Percentiles rank a stretch among this genome's conserved stretches.
phyloP scores from a whole-genome alignment of 2,329 filamentous ascomycete genomes.

The Beauveria bassiana region DNA sequence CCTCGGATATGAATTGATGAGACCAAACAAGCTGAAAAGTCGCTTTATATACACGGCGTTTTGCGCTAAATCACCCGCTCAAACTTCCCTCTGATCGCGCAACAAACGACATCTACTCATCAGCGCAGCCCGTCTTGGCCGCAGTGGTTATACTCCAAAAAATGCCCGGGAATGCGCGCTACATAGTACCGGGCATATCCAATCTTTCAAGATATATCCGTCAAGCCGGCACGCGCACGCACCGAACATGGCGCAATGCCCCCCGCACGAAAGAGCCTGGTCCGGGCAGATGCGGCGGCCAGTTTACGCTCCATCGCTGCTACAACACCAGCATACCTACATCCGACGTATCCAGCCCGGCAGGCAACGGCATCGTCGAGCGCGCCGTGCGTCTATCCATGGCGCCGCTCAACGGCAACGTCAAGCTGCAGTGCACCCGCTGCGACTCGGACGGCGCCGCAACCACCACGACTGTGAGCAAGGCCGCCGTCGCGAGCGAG shows the following conservation, averaged over 20 bases:
- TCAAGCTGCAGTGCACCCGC: conserved; percentile 6
- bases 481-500: conserved; percentile 10
- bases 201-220: neutral
- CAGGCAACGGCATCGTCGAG: neutral
- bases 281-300: neutral
- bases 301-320: neutral
- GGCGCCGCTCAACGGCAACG: conserved; percentile 8
- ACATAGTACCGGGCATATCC: neutral
- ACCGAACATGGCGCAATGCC: neutral
- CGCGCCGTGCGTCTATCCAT: neutral
- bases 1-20: too few species aligned
- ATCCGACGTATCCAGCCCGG: neutral
- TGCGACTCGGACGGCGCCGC: conserved; percentile 1
- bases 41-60: neutral
- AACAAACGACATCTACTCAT: neutral
- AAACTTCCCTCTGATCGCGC: neutral
- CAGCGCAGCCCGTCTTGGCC: too few species aligned
- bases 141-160: too few species aligned
- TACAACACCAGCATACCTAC: neutral
- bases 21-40: too few species aligned
- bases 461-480: conserved; percentile 11
- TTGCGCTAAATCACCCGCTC: neutral
- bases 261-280: neutral
- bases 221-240: neutral
- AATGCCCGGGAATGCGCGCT: neutral